Conservation (phyloP, 1,139 yeast species). For the Taphrina confusa region DNA sequence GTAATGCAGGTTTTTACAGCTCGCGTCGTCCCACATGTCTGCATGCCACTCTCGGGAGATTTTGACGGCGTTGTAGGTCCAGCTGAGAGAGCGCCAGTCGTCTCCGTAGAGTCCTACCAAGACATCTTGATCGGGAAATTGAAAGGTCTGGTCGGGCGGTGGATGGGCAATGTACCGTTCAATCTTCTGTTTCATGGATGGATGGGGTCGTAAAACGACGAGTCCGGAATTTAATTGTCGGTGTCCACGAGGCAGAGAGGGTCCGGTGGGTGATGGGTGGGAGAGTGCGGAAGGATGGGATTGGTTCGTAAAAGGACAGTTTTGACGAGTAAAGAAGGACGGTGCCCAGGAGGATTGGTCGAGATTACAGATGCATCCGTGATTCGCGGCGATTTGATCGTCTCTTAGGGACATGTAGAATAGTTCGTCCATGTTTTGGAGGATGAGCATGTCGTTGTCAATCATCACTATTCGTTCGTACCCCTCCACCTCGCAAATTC, state of each 20-base stretch:
- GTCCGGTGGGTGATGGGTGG: conserved; percentile 13
- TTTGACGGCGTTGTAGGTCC: conserved; percentile 57
- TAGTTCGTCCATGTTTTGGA: conserved; percentile 59
- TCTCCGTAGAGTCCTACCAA: conserved; percentile 48
- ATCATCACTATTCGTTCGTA: conserved; percentile 57
- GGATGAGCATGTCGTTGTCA: conserved; percentile 61
- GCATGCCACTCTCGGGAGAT: conserved; percentile 53
- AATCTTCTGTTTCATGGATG: conserved; percentile 1
- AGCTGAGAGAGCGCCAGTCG: conserved; percentile 55
- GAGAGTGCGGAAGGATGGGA: neutral
- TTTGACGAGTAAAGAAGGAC: conserved; percentile 4
- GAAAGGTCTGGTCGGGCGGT: conserved; percentile 1
- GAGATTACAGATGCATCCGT: conserved; percentile 63
- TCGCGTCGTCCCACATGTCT: conserved; percentile 52
- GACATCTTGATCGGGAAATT: conserved; percentile 26
- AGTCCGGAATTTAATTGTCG: conserved; percentile 21
- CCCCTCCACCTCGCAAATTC: conserved; percentile 55
- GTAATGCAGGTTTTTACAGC: conserved; percentile 58
- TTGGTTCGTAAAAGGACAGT: conserved; percentile 18
- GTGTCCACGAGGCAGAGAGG: neutral
- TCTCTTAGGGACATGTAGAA: conserved; percentile 51
- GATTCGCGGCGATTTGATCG: conserved; percentile 55
- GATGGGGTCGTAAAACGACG: conserved; percentile 8
- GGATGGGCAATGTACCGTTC: conserved; percentile 14
- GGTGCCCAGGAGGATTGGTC: conserved; percentile 26